These are phyloP conservation scores for Marchantia polymorpha DNA, from an alignment of 225 moss, liverwort and hornwort species.

Conservation along the genomic window DNA sequence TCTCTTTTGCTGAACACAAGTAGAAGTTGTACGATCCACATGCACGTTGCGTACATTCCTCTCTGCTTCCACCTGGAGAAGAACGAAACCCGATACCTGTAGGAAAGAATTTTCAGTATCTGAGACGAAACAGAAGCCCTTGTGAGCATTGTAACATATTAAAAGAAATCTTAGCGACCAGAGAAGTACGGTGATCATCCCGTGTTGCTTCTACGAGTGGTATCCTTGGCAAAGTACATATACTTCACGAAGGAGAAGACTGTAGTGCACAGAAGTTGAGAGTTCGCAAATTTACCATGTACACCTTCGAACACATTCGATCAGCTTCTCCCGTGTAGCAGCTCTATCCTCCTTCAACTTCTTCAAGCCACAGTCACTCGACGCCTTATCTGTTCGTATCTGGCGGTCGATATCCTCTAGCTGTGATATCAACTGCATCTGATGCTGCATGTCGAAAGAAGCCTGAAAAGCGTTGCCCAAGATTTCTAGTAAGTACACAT, in stretches of 20 bases:
- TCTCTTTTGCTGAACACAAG: constrained; percentile 82
- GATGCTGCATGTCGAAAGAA: constrained; percentile 83
- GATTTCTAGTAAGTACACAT: neutral
- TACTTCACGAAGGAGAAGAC: no score
- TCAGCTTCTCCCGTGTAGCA: constrained; percentile 70
- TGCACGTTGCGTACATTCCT: constrained; percentile 99
- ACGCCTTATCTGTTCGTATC: constrained; percentile 66
- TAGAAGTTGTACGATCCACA: constrained; percentile 95
- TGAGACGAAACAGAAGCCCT: neutral
- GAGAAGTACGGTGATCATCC: no score
- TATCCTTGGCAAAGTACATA: no score
- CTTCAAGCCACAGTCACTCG: constrained; percentile 62
- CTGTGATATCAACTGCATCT: constrained; percentile 86
- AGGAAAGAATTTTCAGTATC: neutral
- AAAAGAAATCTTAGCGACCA: no score
- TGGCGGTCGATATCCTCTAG: constrained; percentile 95
- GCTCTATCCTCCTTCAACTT: constrained; percentile 90
- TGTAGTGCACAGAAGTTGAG: no score
- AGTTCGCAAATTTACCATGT: constrained; percentile 55
- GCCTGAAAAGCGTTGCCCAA: constrained; percentile 44
- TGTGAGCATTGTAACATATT: no score
- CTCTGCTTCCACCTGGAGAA: constrained; percentile 95
- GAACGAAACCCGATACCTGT: constrained; percentile 92
- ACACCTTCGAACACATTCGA: constrained; percentile 89
- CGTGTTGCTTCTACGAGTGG: no score